Evolutionary conservation across 2,329 filamentous ascomycete genomes (phyloP).

Genomic region (Ceratocystis albifundus): DNA sequence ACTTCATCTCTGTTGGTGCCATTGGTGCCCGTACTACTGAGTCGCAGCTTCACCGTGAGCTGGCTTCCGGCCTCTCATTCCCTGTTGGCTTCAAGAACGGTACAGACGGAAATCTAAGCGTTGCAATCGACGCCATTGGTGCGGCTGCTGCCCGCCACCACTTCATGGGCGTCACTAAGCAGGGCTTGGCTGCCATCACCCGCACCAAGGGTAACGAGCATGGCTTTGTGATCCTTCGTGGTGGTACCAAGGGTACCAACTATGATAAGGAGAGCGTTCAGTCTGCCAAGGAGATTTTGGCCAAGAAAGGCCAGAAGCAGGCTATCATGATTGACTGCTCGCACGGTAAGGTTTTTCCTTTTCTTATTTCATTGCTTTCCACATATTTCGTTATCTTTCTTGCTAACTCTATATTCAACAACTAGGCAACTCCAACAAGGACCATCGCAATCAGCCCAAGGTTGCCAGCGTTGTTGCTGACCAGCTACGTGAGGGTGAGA

Average conservation of each 20-base stretch:
- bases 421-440: slow-evolving; percentile 77
- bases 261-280: slow-evolving; percentile 78
- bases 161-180: slow-evolving; percentile 98
- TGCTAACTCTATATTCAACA: neutral
- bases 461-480: slow-evolving; percentile 72
- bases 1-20: slow-evolving; percentile 87
- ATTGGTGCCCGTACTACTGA: slow-evolving; percentile 95
- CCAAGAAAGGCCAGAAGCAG: slow-evolving; percentile 71
- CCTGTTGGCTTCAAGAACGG: slow-evolving; percentile 99
- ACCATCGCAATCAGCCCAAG: slow-evolving; percentile 94
- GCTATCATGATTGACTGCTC: slow-evolving; percentile 98
- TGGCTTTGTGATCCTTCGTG: slow-evolving; percentile 91
- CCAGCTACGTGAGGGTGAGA: slow-evolving; percentile 78
- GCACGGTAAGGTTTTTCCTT: slow-evolving; percentile 51
- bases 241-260: slow-evolving; percentile 85
- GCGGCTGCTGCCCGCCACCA: slow-evolving; percentile 77
- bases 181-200: slow-evolving; percentile 88
- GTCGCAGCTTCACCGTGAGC: slow-evolving; percentile 88
- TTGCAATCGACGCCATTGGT: slow-evolving; percentile 93
- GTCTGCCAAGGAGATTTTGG: slow-evolving; percentile 63
- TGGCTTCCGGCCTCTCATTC: slow-evolving; percentile 90
- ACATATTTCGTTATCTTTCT: neutral
- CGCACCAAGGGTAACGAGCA: slow-evolving; percentile 90
- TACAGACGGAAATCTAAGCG: slow-evolving; percentile 79
- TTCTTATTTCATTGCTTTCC: neutral